Evolutionary conservation across 2,329 filamentous ascomycete species (phyloP).

Genomic region (Fusarium sp.): DNA sequence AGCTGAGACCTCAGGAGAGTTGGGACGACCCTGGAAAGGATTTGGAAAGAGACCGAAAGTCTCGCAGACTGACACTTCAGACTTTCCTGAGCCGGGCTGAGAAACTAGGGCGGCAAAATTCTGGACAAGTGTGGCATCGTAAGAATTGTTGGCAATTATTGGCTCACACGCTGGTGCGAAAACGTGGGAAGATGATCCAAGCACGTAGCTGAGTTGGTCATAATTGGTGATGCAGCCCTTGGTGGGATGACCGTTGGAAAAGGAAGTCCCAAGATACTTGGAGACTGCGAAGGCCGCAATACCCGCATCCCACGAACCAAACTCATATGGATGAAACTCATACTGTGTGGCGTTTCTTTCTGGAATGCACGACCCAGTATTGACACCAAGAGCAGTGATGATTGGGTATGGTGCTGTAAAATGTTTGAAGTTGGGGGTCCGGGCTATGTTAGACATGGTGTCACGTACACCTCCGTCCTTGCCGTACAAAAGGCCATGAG

Average conservation of each 20-base stretch:
- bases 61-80: not conserved
- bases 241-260: not conserved
- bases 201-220: constrained; percentile 15
- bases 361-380: constrained; percentile 7
- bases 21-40: constrained; percentile 5
- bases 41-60: constrained; percentile 1
- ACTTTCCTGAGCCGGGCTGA: not conserved
- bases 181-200: constrained; percentile 10
- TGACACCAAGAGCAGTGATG: constrained; percentile 14
- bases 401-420: not conserved
- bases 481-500: not conserved
- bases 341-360: constrained; percentile 9
- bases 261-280: not conserved
- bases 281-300: constrained; percentile 2
- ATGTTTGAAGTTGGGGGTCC: constrained; percentile 3
- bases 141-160: not conserved
- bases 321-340: constrained; percentile 13
- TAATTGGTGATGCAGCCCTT: constrained; percentile 14
- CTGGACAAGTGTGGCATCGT: not conserved
- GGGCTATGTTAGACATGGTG: constrained; percentile 9
- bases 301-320: constrained; percentile 14
- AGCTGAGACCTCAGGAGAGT: not conserved
- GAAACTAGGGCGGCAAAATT: constrained; percentile 8
- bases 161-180: constrained; percentile 14
- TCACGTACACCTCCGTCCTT: not conserved